A percentile compares a stretch with the other conserved stretches of the same genome.
Evolutionary conservation across 78 protist species (phyloP).

Genomic region (Cyanophora paradoxa): DNA sequence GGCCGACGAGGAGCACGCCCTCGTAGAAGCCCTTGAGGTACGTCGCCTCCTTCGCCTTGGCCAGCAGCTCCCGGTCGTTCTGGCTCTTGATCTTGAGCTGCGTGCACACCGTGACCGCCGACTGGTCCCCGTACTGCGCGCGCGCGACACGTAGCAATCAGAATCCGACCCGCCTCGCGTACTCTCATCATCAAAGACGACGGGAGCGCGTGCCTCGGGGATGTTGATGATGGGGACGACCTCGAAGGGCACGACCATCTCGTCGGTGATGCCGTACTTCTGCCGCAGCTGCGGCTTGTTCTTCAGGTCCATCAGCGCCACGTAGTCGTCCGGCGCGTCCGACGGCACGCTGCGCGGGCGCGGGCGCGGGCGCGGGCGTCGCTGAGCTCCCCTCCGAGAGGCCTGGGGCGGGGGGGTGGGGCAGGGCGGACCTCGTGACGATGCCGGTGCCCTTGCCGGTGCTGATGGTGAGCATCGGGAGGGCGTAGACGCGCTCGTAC

Average conservation of each 20-base stretch:
- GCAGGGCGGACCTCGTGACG: conserved; percentile 86
- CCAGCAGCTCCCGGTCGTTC: conserved; percentile 74
- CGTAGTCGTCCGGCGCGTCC: conserved; percentile 98
- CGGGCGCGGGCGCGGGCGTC: no score
- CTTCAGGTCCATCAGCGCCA: conserved; percentile 82
- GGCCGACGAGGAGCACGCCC: conserved; percentile 84
- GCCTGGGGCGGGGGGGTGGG: no score
- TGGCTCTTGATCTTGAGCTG: conserved; percentile 73
- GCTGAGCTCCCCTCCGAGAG: no score
- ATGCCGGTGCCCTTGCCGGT: conserved; percentile 90
- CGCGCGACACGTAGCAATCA: no score
- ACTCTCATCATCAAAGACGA: no score
- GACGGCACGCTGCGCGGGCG: conserved; percentile 90
- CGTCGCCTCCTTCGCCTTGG: conserved; percentile 78
- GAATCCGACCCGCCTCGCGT: no score
- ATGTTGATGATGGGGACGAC: conserved; percentile 79
- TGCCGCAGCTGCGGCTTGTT: conserved; percentile 61
- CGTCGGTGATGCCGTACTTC: conserved; percentile 47
- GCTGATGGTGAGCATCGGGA: conserved; percentile 88
- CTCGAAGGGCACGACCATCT: conserved; percentile 75
- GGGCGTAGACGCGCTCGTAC: conserved; percentile 68
- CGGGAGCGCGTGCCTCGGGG: conserved; percentile 63
- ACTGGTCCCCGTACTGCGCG: no score
- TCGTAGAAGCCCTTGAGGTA: conserved; percentile 79
- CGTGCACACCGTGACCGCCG: conserved; percentile 78